phyloP scores from a whole-genome alignment of 2,329 filamentous ascomycete species.

The Phyllosticta capitalensis region DNA sequence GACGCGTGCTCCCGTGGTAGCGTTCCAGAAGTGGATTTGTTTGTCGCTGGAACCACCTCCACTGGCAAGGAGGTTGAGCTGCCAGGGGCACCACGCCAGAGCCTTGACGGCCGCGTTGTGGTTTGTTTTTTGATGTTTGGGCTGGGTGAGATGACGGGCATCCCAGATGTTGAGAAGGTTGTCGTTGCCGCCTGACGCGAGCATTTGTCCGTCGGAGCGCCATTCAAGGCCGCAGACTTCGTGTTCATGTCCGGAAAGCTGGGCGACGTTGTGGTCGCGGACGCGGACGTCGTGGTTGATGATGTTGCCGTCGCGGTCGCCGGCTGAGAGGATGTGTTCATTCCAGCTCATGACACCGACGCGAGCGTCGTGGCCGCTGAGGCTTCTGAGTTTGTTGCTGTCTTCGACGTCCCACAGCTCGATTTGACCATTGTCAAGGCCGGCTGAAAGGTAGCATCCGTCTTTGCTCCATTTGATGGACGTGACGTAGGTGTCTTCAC shows the following conservation, averaged over 20 bases:
- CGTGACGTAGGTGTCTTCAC: slow-evolving; percentile 87
- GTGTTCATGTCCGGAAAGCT: slow-evolving; percentile 92
- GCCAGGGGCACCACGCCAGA: slow-evolving; percentile 97
- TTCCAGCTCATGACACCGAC: slow-evolving; percentile 98
- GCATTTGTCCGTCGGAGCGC: slow-evolving; percentile 91
- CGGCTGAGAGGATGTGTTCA: slow-evolving; percentile 94
- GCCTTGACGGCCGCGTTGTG: slow-evolving; percentile 98
- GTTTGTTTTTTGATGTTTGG: slow-evolving; percentile 99
- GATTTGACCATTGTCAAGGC: slow-evolving; percentile 88
- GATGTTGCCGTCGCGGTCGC: slow-evolving; percentile 86
- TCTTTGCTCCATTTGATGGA: slow-evolving; percentile 99
- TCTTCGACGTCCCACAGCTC: slow-evolving; percentile 99
- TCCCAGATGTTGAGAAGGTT: slow-evolving; percentile 99
- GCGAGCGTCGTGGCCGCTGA: slow-evolving; percentile 94
- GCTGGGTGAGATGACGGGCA: slow-evolving; percentile 80
- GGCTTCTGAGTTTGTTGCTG: slow-evolving; percentile 89
- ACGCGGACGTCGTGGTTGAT: slow-evolving; percentile 98
- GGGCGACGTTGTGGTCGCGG: slow-evolving; percentile 94
- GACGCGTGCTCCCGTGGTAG: slow-evolving; percentile 89
- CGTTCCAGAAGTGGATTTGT: slow-evolving; percentile 99
- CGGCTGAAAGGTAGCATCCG: slow-evolving; percentile 91
- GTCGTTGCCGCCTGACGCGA: slow-evolving; percentile 96
- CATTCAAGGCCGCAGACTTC: slow-evolving; percentile 98
- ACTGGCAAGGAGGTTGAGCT: slow-evolving; percentile 91
- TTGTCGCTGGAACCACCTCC: slow-evolving; percentile 94